Evolutionary conservation across 805 yeast genomes (phyloP).

Genomic region (Candida ascalaphidarum): DNA sequence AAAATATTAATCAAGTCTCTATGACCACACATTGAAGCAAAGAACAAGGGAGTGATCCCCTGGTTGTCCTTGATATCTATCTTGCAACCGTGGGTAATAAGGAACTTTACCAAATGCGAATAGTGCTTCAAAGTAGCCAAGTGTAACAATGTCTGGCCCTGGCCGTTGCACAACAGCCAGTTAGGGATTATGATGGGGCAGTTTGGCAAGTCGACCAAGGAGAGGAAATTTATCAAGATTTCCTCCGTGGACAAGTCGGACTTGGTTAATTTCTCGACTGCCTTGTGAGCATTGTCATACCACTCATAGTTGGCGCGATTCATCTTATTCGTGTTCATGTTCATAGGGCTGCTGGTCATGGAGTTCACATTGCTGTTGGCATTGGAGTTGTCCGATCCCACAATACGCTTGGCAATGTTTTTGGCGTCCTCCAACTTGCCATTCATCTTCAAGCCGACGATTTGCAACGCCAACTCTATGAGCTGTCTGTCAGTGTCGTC

Average conservation of each 20-base stretch:
- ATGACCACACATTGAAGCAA: slow-evolving; percentile 73
- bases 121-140: slow-evolving; percentile 76
- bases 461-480: slow-evolving; percentile 90
- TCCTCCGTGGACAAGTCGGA: slow-evolving; percentile 41
- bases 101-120: slow-evolving; percentile 46
- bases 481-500: slow-evolving; percentile 95
- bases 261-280: slow-evolving; percentile 39
- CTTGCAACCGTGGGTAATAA: slow-evolving; percentile 60
- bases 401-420: slow-evolving; percentile 85
- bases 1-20: slow-evolving; percentile 55
- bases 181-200: slow-evolving; percentile 58
- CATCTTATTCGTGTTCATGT: slow-evolving; percentile 2
- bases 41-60: slow-evolving; percentile 83
- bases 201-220: slow-evolving; percentile 57
- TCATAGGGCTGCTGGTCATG: slow-evolving; percentile 1
- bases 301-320: slow-evolving; percentile 29
- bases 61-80: slow-evolving; percentile 67
- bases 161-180: slow-evolving; percentile 70
- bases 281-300: slow-evolving; percentile 45
- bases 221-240: slow-evolving; percentile 40
- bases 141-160: slow-evolving; percentile 86
- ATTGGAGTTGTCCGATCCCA: slow-evolving; percentile 44
- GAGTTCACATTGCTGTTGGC: slow-evolving; percentile 5
- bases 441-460: slow-evolving; percentile 94
- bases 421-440: slow-evolving; percentile 93